Conservation (phyloP, 306 rosid species). For the Leucaena leucocephala region DNA sequence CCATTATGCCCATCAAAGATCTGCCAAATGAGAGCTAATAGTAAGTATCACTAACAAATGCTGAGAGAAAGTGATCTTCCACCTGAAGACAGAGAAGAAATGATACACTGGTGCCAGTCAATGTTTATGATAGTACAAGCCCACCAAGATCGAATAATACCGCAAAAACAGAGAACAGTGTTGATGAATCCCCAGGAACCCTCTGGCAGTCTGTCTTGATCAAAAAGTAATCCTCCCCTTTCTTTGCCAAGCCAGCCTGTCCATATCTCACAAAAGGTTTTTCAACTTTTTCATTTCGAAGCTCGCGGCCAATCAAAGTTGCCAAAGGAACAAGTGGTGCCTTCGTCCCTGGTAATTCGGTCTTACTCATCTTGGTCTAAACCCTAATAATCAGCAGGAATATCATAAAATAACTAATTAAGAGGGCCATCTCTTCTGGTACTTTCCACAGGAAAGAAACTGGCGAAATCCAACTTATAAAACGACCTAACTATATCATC, state of each 20-base stretch:
- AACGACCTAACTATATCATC: constrained; percentile 3
- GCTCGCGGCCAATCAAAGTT: constrained; percentile 92
- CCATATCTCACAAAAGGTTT: constrained; percentile 87
- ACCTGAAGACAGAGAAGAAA: constrained; percentile 39
- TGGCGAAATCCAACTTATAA: constrained; percentile 10
- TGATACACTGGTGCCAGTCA: constrained; percentile 8
- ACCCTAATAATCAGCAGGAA: constrained; percentile 29
- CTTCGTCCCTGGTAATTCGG: constrained; percentile 62
- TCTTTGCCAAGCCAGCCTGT: constrained; percentile 98
- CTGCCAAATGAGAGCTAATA: constrained; percentile 59
- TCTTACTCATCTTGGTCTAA: constrained; percentile 71
- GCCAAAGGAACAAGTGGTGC: constrained; percentile 81
- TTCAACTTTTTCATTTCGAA: constrained; percentile 75
- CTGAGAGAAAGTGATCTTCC: constrained; percentile 36
- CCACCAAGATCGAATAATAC: constrained; percentile 50
- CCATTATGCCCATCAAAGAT: constrained; percentile 98
- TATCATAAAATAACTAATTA: background rate
- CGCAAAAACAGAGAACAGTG: constrained; percentile 90
- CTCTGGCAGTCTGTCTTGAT: constrained; percentile 80
- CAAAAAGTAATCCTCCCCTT: constrained; percentile 95
- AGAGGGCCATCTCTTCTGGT: background rate
- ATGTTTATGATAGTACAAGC: background rate
- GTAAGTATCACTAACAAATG: constrained; percentile 44
- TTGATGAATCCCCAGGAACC: constrained; percentile 71
- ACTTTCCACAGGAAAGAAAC: background rate